Percentiles rank a stretch among this genome's conserved stretches.
These are phyloP conservation scores for Echites panduratus DNA, from an alignment of 257 asterid species.

Conservation along the genomic window DNA sequence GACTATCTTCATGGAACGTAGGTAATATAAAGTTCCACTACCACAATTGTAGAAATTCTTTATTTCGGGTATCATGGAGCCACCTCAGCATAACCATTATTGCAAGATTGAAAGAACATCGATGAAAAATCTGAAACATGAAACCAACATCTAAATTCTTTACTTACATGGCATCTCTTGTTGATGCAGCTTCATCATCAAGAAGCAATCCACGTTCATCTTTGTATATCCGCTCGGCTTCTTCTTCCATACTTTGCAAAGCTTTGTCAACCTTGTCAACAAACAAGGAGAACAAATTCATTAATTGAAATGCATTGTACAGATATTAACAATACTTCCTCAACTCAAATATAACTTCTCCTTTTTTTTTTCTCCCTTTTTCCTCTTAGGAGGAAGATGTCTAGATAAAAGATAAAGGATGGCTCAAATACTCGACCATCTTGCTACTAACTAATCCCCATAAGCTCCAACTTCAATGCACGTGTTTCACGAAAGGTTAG, in stretches of 20 bases:
- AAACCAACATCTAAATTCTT: background rate
- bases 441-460: background rate
- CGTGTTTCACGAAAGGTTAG: background rate
- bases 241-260: constrained; percentile 84
- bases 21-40: background rate
- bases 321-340: background rate
- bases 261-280: constrained; percentile 78
- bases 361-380: background rate
- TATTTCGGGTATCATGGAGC: background rate
- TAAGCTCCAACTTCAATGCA: background rate
- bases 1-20: too few species aligned
- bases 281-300: constrained; percentile 9
- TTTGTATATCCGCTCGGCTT: constrained; percentile 79
- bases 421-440: background rate
- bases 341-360: background rate
- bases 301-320: background rate
- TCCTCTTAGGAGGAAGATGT: background rate
- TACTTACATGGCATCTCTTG: constrained; percentile 91
- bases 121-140: background rate
- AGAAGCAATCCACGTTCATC: constrained; percentile 78
- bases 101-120: background rate
- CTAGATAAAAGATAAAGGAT: background rate
- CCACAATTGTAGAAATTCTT: background rate
- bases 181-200: constrained; percentile 90
- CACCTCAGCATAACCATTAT: background rate